These are phyloP conservation scores for Ganoderma lucidum DNA, from an alignment of 1,284 basidiomycete genomes.

Conservation along the genomic window DNA sequence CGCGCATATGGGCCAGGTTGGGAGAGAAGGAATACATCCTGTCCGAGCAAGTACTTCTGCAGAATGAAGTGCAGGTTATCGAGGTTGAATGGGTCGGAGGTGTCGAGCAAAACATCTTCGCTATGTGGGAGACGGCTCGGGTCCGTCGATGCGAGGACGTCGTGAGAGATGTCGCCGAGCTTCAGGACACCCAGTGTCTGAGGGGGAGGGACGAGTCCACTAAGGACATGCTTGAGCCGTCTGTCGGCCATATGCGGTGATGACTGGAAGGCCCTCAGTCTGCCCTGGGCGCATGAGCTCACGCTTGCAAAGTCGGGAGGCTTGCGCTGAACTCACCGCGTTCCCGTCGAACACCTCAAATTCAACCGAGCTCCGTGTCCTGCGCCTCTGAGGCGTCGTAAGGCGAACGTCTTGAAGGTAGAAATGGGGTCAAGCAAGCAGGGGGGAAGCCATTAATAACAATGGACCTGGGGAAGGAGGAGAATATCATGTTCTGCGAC, in stretches of 20 bases:
- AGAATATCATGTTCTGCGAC: conserved; percentile 14
- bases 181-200: conserved; percentile 60
- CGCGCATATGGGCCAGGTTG: conserved; percentile 74
- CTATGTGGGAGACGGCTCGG: conserved; percentile 58
- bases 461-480: neutral
- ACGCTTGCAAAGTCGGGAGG: neutral
- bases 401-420: neutral
- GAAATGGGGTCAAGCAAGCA: neutral
- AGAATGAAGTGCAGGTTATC: conserved; percentile 70
- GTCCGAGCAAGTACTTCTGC: conserved; percentile 72
- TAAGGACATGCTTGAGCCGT: conserved; percentile 56
- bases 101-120: conserved; percentile 53
- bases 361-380: neutral
- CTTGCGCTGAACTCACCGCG: neutral
- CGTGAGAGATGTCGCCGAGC: conserved; percentile 63
- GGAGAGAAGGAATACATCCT: conserved; percentile 69
- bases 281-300: neutral
- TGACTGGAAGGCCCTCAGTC: neutral
- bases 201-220: conserved; percentile 49
- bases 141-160: conserved; percentile 54
- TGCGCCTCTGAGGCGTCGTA: neutral
- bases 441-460: neutral
- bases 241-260: conserved; percentile 41
- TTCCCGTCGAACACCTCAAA: neutral
- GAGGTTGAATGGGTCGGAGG: conserved; percentile 56